Base-by-base conservation (phyloP, 768 basidiomycete genomes). In the Cystoderma amianthinum region DNA sequence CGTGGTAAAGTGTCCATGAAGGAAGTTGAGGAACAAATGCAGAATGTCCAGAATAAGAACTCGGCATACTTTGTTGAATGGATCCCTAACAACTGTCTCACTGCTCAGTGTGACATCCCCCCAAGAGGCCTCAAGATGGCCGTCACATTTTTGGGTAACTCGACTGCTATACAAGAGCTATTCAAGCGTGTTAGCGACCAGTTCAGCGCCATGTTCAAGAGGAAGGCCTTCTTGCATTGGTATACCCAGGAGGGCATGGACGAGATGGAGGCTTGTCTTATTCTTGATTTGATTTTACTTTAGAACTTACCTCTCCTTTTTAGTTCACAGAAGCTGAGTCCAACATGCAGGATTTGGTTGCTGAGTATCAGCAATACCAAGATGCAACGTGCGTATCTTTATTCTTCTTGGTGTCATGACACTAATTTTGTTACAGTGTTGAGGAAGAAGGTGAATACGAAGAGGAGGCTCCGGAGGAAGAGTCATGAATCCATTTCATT, bases 191-290 rank as follows among this genome's bases (percentile, higher is more conserved):
- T 98, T 60, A 86, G 83, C 51, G 92, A 95, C 61, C 93, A 97
- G 63, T 98, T 99, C 80, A 89, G 90, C 47, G 90, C 91, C 66
- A 99, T 97, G 96, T 95, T 93, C 78, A 90, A 87, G 80, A 77
- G 95, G 61, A 97, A 97, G 72, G 94, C 94, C 18, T 93, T 93
- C 80, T 77, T 92, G 82, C 88, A 95, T 64, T 95, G 94, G 94
- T 97, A 97, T 67, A 98, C 94, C 24, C 91, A 95, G 63, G 96
- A 98, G 73, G 96, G 96, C 62, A 98, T 99, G 95, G 95, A 93
- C 60, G 91, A 92, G 76, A 90, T 92, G 89, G 89, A 93, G 74
- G 76, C 76, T 39, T 34, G 71, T 59, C 16, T 28, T 33, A 15
- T 24, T 3, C 15, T 20, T 16, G 19, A 24, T 22, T 2, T 6